Evolutionary conservation across 1,284 basidiomycete genomes (phyloP).

Genomic region (Rhodotorula sp.): DNA sequence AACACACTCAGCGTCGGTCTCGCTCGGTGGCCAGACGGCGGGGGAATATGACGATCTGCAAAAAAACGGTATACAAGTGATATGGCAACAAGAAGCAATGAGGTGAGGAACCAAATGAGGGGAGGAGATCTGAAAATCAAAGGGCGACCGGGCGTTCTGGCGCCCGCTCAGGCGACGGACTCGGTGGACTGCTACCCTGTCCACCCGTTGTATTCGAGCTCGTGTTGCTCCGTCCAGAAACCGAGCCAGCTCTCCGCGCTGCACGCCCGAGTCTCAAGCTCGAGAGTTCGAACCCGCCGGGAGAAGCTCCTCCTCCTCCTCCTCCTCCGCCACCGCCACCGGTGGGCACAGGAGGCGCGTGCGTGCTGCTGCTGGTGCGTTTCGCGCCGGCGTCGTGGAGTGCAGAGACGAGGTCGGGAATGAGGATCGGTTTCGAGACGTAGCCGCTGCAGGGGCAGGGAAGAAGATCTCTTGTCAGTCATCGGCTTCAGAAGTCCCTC

Average conservation of each 20-base stretch:
- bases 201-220: neutral
- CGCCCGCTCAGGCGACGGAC: constrained; percentile 1
- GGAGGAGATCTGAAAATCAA: too few species aligned
- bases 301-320: neutral
- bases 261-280: constrained; percentile 14
- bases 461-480: neutral
- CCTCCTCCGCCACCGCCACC: neutral
- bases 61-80: too few species aligned
- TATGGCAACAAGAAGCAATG: too few species aligned
- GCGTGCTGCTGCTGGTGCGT: neutral
- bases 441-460: constrained; percentile 7
- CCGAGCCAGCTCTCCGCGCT: constrained; percentile 5
- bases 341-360: neutral
- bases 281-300: constrained; percentile 24
- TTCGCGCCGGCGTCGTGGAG: constrained; percentile 19
- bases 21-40: too few species aligned
- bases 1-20: too few species aligned
- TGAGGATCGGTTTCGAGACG: constrained; percentile 34
- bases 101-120: too few species aligned
- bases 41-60: too few species aligned
- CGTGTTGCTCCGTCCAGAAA: constrained; percentile 3
- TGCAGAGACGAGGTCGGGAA: constrained; percentile 31
- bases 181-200: neutral
- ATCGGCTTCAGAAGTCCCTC: neutral
- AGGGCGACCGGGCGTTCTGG: too few species aligned